A percentile compares a stretch with the other conserved stretches of the same genome.
These are phyloP conservation scores for Mycena belliarum DNA, from an alignment of 768 basidiomycete species.

Conservation along the genomic window DNA sequence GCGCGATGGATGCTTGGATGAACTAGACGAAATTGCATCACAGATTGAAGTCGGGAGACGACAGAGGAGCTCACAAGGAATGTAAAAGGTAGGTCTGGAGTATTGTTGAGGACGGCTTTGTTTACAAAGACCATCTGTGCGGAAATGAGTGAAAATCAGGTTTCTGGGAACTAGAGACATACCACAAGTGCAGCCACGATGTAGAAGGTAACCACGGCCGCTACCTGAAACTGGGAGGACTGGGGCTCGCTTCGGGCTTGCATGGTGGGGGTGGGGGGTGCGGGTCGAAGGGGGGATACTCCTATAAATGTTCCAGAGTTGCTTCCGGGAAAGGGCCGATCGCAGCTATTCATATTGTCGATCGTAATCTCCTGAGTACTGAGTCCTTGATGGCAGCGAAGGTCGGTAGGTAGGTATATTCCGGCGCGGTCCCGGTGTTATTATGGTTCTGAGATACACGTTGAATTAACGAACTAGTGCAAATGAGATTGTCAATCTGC, in stretches of 20 bases:
- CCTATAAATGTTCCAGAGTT: background rate
- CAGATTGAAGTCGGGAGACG: slow-evolving; percentile 15
- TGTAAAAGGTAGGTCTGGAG: slow-evolving; percentile 48
- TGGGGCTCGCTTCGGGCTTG: slow-evolving; percentile 9
- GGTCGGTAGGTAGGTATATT: too few species aligned
- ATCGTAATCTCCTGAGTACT: too few species aligned
- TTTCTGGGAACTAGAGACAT: slow-evolving; percentile 22
- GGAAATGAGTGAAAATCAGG: slow-evolving; percentile 4
- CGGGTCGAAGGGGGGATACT: background rate
- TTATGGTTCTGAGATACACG: background rate
- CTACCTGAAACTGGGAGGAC: slow-evolving; percentile 35
- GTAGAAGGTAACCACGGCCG: slow-evolving; percentile 53
- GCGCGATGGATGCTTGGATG: slow-evolving; percentile 46
- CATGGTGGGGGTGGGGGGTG: slow-evolving; percentile 1
- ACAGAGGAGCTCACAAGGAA: slow-evolving; percentile 33
- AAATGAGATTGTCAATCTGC: background rate
- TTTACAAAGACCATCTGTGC: slow-evolving; percentile 31
- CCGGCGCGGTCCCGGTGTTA: too few species aligned
- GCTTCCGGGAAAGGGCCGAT: background rate
- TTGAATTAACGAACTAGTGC: background rate
- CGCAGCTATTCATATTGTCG: background rate
- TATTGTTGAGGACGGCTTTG: slow-evolving; percentile 50
- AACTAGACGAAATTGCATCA: slow-evolving; percentile 28
- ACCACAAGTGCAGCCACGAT: slow-evolving; percentile 56
- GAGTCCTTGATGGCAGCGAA: too few species aligned